Evolutionary conservation across 345 rosid genomes (phyloP), one percentile per base, ranked within the genome.

Genomic region (Euclidium syriacum): DNA sequence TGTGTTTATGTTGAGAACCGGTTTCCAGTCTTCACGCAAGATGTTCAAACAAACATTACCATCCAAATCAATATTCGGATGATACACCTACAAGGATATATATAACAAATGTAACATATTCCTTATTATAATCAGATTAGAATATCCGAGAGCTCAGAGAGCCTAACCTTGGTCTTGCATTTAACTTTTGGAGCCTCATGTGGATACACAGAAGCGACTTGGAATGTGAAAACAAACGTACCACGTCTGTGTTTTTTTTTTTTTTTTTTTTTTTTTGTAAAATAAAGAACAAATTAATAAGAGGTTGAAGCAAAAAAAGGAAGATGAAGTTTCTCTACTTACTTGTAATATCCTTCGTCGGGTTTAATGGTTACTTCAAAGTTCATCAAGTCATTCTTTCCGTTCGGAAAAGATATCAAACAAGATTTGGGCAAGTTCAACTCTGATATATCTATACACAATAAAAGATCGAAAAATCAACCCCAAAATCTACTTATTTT

Each of bases 181-280:
- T 91, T 91, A 24, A 91, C 96, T 57, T 82, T 87, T 9, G 98
- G 98, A 42, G 96, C 86, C 52, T 91, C 94, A 6, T 91, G 96
- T 5, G 94, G 98, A 64, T 87, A 91, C 59, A 82, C 57, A 9
- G 85, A 68, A 18, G 94, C 80, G 50, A 87, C 96, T 77, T 78
- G 81, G 72, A 90, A 91, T 53, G 94, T 57, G 82, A 91, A 91
- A 62, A 73, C 52, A 64, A 90, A 90, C 14, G 70, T 81, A 29
- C 97, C 97, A 67, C 80, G 72, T 47, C 98, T 88, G 54, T 60
- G 52, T 52, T 16, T 2, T 5, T 32, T 4, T n/a, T n/a, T n/a
- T n/a, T n/a, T n/a, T n/a, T n/a, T n/a, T n/a, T n/a, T n/a, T n/a
- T n/a, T n/a, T n/a, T n/a, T n/a, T n/a, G n/a, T n/a, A n/a, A 33